A percentile compares a stretch with the other conserved stretches of the same genome.
Evolutionary conservation across 768 basidiomycete genomes (phyloP).

Genomic region (Boletellus ananiceps): DNA sequence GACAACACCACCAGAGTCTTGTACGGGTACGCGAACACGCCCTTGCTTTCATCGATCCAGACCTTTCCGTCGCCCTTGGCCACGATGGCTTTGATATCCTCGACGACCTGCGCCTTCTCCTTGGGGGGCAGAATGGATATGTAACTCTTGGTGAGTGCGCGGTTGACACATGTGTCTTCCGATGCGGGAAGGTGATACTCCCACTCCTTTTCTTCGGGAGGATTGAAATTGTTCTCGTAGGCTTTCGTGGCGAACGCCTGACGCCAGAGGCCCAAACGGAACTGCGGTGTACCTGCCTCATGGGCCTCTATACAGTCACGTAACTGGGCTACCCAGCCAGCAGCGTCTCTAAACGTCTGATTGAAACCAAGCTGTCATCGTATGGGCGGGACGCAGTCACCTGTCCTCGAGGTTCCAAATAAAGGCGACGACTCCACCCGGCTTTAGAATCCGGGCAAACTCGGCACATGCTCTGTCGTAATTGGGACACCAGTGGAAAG

Average conservation of each 20-base stretch:
- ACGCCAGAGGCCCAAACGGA: constrained; percentile 72
- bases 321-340: constrained; percentile 70
- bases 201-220: constrained; percentile 55
- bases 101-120: constrained; percentile 50
- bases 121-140: constrained; percentile 57
- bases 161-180: constrained; percentile 52
- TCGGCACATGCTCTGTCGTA: constrained; percentile 67
- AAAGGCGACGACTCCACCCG: constrained; percentile 62
- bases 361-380: background rate
- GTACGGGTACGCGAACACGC: constrained; percentile 80
- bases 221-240: constrained; percentile 57
- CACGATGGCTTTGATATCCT: constrained; percentile 52
- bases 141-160: constrained; percentile 83
- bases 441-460: constrained; percentile 77
- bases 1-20: constrained; percentile 56
- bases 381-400: constrained; percentile 26
- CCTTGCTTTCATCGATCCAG: constrained; percentile 73
- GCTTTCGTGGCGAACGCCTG: constrained; percentile 57
- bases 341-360: constrained; percentile 40
- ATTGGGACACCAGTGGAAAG: constrained; percentile 92
- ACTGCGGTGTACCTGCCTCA: constrained; percentile 78
- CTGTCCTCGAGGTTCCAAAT: constrained; percentile 93
- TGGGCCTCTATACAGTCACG: constrained; percentile 65
- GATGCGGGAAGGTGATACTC: constrained; percentile 49
- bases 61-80: constrained; percentile 54